phyloP scores from a whole-genome alignment of 1,284 basidiomycete genomes.

The Grifola frondosa region DNA sequence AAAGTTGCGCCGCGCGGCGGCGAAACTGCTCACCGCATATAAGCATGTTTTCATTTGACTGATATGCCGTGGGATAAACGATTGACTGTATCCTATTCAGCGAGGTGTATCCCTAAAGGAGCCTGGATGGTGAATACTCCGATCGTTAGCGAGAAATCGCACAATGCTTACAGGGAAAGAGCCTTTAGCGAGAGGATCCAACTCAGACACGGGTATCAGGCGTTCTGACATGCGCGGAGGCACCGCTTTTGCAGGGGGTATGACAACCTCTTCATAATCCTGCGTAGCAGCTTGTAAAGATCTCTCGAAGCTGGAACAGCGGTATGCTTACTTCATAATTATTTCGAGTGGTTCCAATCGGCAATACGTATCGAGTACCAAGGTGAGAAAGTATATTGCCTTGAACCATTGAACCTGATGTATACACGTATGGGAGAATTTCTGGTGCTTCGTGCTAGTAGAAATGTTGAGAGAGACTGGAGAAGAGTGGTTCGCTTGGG shows the following conservation, averaged over 20 bases:
- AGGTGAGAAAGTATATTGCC: constrained; percentile 74
- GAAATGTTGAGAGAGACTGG: constrained; percentile 1
- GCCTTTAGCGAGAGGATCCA: constrained; percentile 80
- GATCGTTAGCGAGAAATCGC: too few species aligned
- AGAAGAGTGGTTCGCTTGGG: constrained; percentile 5
- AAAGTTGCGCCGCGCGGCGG: too few species aligned
- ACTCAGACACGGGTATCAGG: constrained; percentile 70
- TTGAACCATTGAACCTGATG: constrained; percentile 58
- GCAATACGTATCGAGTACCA: constrained; percentile 79
- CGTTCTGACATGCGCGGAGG: constrained; percentile 78
- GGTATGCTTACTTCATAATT: constrained; percentile 56
- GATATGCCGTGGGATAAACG: constrained; percentile 91
- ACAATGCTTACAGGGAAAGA: constrained; percentile 77
- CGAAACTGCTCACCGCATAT: constrained; percentile 75
- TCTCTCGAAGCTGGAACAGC: not conserved
- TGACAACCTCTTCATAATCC: constrained; percentile 81
- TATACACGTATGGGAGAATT: constrained; percentile 89
- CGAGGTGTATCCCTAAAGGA: constrained; percentile 72
- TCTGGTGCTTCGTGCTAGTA: constrained; percentile 54
- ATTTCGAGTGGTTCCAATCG: constrained; percentile 77
- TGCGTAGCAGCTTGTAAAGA: too few species aligned
- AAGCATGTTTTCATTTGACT: constrained; percentile 95
- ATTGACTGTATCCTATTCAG: constrained; percentile 97
- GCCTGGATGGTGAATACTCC: not conserved
- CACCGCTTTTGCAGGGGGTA: constrained; percentile 84